Evolutionary conservation across 2,329 filamentous ascomycete species (phyloP).

Genomic region (Calonectria pteridis): DNA sequence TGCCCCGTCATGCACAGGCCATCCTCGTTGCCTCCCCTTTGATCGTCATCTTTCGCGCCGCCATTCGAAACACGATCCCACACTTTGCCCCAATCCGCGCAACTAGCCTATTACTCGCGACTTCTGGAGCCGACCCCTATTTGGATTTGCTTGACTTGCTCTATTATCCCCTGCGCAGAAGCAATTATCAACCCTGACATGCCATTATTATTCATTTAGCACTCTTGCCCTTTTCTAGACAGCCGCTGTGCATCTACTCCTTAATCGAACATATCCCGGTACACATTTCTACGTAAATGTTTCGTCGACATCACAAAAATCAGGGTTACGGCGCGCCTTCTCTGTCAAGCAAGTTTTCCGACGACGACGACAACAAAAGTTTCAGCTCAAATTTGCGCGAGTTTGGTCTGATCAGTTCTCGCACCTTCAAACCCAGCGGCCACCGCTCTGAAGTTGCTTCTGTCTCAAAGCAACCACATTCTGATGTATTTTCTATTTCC

Average conservation of each 20-base stretch:
- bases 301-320: slow-evolving; percentile 51
- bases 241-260: slow-evolving; percentile 13
- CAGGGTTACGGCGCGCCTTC: slow-evolving; percentile 42
- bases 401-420: slow-evolving; percentile 46
- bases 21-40: slow-evolving; percentile 32
- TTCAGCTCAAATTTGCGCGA: slow-evolving; percentile 45
- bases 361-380: slow-evolving; percentile 39
- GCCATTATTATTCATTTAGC: slow-evolving; percentile 19
- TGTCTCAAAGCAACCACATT: slow-evolving; percentile 38
- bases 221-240: neutral
- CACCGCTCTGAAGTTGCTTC: slow-evolving; percentile 44
- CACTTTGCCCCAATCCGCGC: slow-evolving; percentile 19
- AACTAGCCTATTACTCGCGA: slow-evolving; percentile 24
- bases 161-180: slow-evolving; percentile 13
- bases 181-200: slow-evolving; percentile 18
- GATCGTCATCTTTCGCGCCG: slow-evolving; percentile 30
- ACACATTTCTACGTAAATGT: slow-evolving; percentile 51
- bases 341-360: slow-evolving; percentile 31
- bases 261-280: slow-evolving; percentile 27
- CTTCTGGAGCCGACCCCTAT: slow-evolving; percentile 21
- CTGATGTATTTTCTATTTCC: slow-evolving; percentile 51
- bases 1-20: slow-evolving; percentile 40
- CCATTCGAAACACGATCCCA: slow-evolving; percentile 32
- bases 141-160: neutral
- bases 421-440: slow-evolving; percentile 36